A percentile compares a stretch with the other conserved stretches of the same genome.
These are phyloP conservation scores for Lodderomyces theae DNA, from an alignment of 1,139 yeast genomes.

Conservation along the genomic window DNA sequence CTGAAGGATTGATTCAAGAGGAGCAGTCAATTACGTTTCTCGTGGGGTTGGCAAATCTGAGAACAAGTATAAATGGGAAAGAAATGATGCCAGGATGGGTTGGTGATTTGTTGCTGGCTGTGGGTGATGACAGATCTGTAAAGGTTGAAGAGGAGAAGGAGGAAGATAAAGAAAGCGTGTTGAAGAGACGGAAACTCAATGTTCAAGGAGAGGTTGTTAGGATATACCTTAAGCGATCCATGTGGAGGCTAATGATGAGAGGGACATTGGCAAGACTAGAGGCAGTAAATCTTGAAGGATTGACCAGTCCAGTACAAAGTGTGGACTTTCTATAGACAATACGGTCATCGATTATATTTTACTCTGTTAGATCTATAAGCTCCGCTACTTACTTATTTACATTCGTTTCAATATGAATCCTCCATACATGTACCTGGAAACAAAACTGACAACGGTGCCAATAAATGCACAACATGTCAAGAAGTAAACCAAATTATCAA, in stretches of 20 bases:
- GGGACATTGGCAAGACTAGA: constrained; percentile 26
- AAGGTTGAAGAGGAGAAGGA: constrained; percentile 7
- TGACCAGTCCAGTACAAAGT: constrained; percentile 16
- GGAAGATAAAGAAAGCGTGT: constrained; percentile 14
- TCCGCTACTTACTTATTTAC: constrained; percentile 6
- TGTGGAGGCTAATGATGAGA: constrained; percentile 33
- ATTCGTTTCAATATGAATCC: constrained; percentile 19
- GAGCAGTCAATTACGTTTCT: constrained; percentile 23
- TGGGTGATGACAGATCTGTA: constrained; percentile 14
- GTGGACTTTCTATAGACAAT: constrained; percentile 6
- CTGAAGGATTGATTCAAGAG: constrained; percentile 22
- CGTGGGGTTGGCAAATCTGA: constrained; percentile 28
- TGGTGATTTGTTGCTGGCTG: constrained; percentile 19
- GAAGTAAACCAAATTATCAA: constrained; percentile 29
- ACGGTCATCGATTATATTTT: background rate
- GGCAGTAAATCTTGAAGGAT: constrained; percentile 32
- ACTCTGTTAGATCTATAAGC: background rate
- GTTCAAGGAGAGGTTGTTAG: constrained; percentile 36
- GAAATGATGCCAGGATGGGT: constrained; percentile 39
- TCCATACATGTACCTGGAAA: constrained; percentile 26
- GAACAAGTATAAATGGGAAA: constrained; percentile 34
- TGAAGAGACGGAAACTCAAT: constrained; percentile 8
- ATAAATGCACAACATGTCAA: constrained; percentile 23
- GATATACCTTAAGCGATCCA: constrained; percentile 28
- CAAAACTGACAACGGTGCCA: constrained; percentile 26